Evolutionary conservation across 345 rosid genomes (phyloP).

Genomic region (Citrus sp.): DNA sequence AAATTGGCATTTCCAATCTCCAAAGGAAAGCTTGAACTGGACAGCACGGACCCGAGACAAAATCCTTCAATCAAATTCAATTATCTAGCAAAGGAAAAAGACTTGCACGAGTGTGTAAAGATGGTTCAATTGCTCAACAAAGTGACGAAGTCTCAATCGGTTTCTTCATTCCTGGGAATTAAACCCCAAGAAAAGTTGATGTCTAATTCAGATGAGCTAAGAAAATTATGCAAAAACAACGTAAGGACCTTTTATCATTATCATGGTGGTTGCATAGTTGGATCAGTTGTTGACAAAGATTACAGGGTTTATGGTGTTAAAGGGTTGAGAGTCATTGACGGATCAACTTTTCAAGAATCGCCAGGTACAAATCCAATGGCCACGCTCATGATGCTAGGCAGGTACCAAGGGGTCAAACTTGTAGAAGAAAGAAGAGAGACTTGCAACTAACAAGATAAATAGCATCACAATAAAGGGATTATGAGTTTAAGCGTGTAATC

Average conservation of each 20-base stretch:
- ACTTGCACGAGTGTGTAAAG: constrained; percentile 47
- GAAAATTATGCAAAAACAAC: constrained; percentile 52
- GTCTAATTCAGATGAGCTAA: constrained; percentile 31
- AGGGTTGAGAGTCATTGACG: constrained; percentile 43
- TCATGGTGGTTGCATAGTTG: constrained; percentile 62
- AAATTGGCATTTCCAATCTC: constrained; percentile 69
- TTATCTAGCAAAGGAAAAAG: constrained; percentile 50
- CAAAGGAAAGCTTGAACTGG: constrained; percentile 54
- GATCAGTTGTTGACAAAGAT: constrained; percentile 54
- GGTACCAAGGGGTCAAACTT: constrained; percentile 65
- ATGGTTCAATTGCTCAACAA: constrained; percentile 52
- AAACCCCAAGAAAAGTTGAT: constrained; percentile 26
- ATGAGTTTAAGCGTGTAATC: background rate
- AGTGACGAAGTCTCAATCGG: constrained; percentile 55
- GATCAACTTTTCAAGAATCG: constrained; percentile 67
- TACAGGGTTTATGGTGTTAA: constrained; percentile 47
- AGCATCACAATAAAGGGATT: background rate
- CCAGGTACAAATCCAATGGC: constrained; percentile 95
- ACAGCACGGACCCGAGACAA: constrained; percentile 48
- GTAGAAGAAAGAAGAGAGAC: constrained; percentile 31
- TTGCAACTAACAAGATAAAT: background rate
- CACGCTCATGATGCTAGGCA: constrained; percentile 66
- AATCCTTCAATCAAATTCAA: constrained; percentile 73
- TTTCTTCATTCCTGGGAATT: constrained; percentile 41
- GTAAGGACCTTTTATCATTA: constrained; percentile 68